Conservation (phyloP, 352 stramenopile species). For the Globisporangium acanthophoron region DNA sequence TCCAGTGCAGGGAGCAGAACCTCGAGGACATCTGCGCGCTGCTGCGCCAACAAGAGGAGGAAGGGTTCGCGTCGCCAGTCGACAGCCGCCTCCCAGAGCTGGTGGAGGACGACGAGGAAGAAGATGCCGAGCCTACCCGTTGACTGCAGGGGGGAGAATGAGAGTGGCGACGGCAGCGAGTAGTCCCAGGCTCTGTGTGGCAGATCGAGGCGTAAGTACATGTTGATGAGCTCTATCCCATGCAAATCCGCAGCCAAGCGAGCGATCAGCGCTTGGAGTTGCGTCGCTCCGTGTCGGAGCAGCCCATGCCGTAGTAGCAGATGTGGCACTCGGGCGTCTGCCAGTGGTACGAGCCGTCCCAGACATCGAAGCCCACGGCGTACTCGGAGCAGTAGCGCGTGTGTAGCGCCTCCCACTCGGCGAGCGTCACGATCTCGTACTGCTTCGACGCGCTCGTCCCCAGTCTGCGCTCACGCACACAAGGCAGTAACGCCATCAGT, state of each 20-base stretch:
- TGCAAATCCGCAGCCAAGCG: background rate
- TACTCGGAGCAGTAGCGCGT: slow-evolving; percentile 77
- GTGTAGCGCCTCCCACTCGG: slow-evolving; percentile 81
- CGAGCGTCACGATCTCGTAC: slow-evolving; percentile 83
- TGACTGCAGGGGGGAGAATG: background rate
- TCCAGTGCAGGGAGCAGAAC: slow-evolving; percentile 8
- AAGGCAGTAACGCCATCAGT: no score
- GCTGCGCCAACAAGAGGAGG: slow-evolving; percentile 15
- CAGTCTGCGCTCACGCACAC: slow-evolving; percentile 20
- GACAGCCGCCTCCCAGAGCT: slow-evolving; percentile 20
- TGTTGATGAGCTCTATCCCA: background rate
- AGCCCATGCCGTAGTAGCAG: slow-evolving; percentile 71
- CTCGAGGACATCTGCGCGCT: slow-evolving; percentile 15
- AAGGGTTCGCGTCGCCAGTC: slow-evolving; percentile 6
- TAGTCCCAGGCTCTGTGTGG: background rate
- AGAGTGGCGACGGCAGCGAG: background rate
- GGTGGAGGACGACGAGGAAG: background rate
- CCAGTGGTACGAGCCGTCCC: slow-evolving; percentile 81
- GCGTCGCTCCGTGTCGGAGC: slow-evolving; percentile 29
- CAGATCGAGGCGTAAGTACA: background rate
- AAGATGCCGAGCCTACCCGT: background rate
- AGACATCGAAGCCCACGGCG: slow-evolving; percentile 74
- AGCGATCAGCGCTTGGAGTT: slow-evolving; percentile 32
- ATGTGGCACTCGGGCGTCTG: slow-evolving; percentile 70
- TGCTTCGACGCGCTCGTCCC: slow-evolving; percentile 46